Base-by-base conservation (phyloP, 2,329 filamentous ascomycete genomes). In the Verticillium albo-atrum region DNA sequence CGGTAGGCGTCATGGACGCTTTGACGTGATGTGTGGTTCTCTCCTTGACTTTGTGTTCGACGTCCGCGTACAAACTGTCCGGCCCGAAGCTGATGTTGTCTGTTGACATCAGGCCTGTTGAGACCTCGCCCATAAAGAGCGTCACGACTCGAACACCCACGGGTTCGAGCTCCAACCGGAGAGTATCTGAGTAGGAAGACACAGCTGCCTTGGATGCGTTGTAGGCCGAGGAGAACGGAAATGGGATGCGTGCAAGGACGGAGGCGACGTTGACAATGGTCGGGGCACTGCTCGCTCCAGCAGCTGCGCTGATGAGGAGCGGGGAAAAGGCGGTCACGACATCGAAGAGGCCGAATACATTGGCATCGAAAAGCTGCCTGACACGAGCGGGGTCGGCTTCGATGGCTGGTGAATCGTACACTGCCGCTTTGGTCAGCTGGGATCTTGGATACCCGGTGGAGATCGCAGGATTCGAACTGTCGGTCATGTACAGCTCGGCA, bases 161-260 rank as follows among this genome's bases (percentile, higher is more conserved):
- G 1, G 71, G 63, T 0, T 68, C 61, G 0, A 77, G 57, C 37
- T 79, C 77, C n/a, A 69, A 58, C 0, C 70, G 63, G 1, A 79
- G 61, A 1, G 67, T 70, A 3, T 74, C 72, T 0, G 73, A 73
- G 56, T 77, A 76, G 0, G 75, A 73, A 0, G 69, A 70, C 0
- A 79, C 65, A 0, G 78, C 77, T 1, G 72, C 75, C 60, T 81
- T 81, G 57, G 71, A 74, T 6, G 76, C 72, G 56, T 76, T 76
- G 66, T 80, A 81, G 23, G 70, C 65, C 7, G 70, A 71, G 4
- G 72, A 67, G 60, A 77, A 78, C 7, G 72, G 72, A 3, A 71
- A 64, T 1, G 68, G 67, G 34, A 71, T 61, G 10, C 68, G 60
- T 1, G 64, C 67, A 1, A 70, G 70, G 5, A 77, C 65, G n/a